A percentile compares a stretch with the other conserved stretches of the same genome.
These are phyloP conservation scores for Yarrowia bubula DNA, from an alignment of 805 yeast species.

Conservation along the genomic window DNA sequence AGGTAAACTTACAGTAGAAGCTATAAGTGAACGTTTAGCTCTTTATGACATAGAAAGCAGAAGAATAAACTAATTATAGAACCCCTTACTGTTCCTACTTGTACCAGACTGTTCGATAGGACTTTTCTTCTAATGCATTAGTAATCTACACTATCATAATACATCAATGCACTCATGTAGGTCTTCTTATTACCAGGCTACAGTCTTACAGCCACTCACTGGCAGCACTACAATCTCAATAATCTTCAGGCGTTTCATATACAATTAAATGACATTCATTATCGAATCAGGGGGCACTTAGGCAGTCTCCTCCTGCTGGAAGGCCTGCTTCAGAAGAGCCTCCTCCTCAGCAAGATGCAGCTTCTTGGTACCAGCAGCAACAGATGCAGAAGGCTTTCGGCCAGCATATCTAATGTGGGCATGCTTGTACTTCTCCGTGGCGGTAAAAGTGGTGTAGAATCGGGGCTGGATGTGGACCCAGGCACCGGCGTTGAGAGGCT, in stretches of 20 bases:
- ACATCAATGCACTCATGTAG: too few relatives aligned
- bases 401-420: constrained; percentile 79
- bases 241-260: constrained; percentile 21
- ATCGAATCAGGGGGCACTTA: background rate
- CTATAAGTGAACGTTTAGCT: too few relatives aligned
- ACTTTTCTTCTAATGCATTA: too few relatives aligned
- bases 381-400: constrained; percentile 96
- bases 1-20: too few relatives aligned
- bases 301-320: constrained; percentile 37
- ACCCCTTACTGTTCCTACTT: background rate
- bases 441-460: constrained; percentile 68
- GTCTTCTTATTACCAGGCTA: too few relatives aligned
- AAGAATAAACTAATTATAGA: too few relatives aligned
- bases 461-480: constrained; percentile 83
- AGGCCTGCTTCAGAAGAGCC: constrained; percentile 77
- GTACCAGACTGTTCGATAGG: background rate
- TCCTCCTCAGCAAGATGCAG: constrained; percentile 87
- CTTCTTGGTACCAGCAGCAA: constrained; percentile 94
- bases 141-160: too few relatives aligned
- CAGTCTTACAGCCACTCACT: too few relatives aligned
- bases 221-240: background rate
- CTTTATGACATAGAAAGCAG: too few relatives aligned
- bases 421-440: constrained; percentile 67
- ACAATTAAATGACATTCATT: constrained; percentile 24
- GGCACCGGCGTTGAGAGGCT: constrained; percentile 96